phyloP scores from a whole-genome alignment of 1,284 basidiomycete species.

The Ganoderma lingzhi region DNA sequence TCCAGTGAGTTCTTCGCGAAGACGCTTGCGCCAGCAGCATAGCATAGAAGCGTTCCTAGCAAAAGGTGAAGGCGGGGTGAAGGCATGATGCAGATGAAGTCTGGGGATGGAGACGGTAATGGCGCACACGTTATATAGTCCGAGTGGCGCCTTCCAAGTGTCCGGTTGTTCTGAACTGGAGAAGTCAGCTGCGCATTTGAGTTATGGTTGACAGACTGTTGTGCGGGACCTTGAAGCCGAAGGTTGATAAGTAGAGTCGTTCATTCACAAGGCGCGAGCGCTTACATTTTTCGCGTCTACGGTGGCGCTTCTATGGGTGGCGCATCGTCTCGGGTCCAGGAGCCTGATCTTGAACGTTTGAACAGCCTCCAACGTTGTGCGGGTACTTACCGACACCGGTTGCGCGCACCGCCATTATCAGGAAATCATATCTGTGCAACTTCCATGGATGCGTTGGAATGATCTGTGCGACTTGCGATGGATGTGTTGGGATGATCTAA shows the following conservation, averaged over 20 bases:
- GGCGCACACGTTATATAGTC: neutral
- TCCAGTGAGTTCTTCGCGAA: slow-evolving; percentile 38
- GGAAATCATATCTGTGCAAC: neutral
- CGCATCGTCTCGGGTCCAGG: neutral
- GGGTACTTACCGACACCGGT: too few relatives aligned
- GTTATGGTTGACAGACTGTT: neutral
- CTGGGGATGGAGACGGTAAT: neutral
- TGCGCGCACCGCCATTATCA: too few relatives aligned
- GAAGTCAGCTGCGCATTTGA: neutral
- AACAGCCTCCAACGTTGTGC: neutral
- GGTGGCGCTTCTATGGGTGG: neutral
- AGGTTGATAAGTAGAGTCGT: neutral
- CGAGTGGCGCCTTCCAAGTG: neutral
- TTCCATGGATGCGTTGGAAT: neutral
- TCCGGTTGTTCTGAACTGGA: neutral
- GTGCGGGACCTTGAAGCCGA: neutral
- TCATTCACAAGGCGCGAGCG: neutral
- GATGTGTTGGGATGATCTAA: slow-evolving; percentile 2
- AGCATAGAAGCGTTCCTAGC: slow-evolving; percentile 6
- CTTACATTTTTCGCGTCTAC: neutral
- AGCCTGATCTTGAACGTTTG: neutral
- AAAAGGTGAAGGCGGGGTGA: neutral
- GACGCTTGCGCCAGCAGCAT: slow-evolving; percentile 4
- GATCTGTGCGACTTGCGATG: neutral
- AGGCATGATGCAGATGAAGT: slow-evolving; percentile 12